Conservation (phyloP, 768 basidiomycete genomes). For the Imleria badia region DNA sequence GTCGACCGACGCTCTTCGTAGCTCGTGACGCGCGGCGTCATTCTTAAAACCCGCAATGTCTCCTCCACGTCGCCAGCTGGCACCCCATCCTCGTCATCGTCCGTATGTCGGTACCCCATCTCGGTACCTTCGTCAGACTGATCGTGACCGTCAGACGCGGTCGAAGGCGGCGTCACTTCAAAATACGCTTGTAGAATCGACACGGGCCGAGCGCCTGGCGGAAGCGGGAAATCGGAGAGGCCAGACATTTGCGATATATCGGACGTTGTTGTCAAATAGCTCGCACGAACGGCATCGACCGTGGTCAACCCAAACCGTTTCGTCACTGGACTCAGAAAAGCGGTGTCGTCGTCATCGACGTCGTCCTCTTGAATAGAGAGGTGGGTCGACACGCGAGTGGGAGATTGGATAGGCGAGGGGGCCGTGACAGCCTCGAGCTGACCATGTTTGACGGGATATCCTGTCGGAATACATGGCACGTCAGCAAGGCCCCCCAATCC, state of each 20-base stretch:
- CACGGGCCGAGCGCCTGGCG: constrained; percentile 42
- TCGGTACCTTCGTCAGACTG: neutral
- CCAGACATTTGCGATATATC: constrained; percentile 62
- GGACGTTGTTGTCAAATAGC: constrained; percentile 63
- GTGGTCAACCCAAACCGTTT: constrained; percentile 26
- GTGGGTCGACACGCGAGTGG: constrained; percentile 22
- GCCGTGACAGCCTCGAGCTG: constrained; percentile 16
- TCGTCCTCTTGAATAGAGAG: constrained; percentile 18
- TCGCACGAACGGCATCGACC: constrained; percentile 42
- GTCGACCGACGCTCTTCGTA: constrained; percentile 20
- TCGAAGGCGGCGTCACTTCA: constrained; percentile 22
- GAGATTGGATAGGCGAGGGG: constrained; percentile 9
- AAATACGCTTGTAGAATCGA: constrained; percentile 48
- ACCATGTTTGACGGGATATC: constrained; percentile 24
- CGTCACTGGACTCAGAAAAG: constrained; percentile 15
- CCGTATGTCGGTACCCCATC: neutral
- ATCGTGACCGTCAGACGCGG: neutral
- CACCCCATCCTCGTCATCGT: neutral
- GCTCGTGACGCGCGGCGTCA: constrained; percentile 2
- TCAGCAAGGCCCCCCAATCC: neutral
- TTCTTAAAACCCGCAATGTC: constrained; percentile 14
- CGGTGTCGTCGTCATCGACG: neutral
- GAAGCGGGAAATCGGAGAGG: constrained; percentile 70
- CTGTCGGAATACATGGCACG: constrained; percentile 1
- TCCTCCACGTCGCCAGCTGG: constrained; percentile 13